Conservation (phyloP, 139 green algal species). For the Zygnema cylindricum region DNA sequence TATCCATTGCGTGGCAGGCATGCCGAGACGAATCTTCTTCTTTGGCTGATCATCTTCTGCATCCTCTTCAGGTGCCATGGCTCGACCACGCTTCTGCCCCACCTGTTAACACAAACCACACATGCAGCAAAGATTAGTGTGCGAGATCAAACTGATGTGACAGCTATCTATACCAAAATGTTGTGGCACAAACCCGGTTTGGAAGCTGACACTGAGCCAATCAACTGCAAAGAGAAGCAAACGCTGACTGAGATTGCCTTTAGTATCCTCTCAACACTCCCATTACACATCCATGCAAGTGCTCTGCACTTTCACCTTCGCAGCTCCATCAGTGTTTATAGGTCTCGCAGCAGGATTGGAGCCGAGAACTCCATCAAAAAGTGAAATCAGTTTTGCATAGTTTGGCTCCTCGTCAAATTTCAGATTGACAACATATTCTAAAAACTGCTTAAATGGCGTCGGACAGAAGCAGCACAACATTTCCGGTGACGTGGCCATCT, state of each 20-base stretch:
- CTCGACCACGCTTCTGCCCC: constrained; percentile 91
- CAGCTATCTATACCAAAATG: too few relatives aligned
- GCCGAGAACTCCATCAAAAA: constrained; percentile 96
- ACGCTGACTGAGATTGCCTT: too few relatives aligned
- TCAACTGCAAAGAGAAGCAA: too few relatives aligned
- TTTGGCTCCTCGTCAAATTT: constrained; percentile 98
- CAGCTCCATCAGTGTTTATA: constrained; percentile 78
- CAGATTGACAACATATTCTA: constrained; percentile 94
- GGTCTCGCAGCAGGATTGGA: constrained; percentile 73
- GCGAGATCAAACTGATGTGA: too few relatives aligned
- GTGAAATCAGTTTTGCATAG: constrained; percentile 80
- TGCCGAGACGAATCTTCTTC: constrained; percentile 94
- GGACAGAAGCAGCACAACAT: constrained; percentile 96
- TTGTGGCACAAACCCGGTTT: too few relatives aligned
- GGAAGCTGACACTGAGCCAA: too few relatives aligned
- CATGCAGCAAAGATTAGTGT: too few relatives aligned
- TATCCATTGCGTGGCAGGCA: constrained; percentile 98
- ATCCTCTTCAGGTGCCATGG: constrained; percentile 73
- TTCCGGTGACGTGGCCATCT: constrained; percentile 96
- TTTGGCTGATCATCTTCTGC: constrained; percentile 80
- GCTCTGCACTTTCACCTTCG: constrained; percentile 26
- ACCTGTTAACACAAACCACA: constrained; percentile 75
- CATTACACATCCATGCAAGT: too few relatives aligned
- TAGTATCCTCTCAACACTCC: too few relatives aligned
- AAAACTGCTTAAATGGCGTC: constrained; percentile 91